phyloP scores from a whole-genome alignment of 495 filamentous ascomycete genomes.

The Aspergillus indologenus region DNA sequence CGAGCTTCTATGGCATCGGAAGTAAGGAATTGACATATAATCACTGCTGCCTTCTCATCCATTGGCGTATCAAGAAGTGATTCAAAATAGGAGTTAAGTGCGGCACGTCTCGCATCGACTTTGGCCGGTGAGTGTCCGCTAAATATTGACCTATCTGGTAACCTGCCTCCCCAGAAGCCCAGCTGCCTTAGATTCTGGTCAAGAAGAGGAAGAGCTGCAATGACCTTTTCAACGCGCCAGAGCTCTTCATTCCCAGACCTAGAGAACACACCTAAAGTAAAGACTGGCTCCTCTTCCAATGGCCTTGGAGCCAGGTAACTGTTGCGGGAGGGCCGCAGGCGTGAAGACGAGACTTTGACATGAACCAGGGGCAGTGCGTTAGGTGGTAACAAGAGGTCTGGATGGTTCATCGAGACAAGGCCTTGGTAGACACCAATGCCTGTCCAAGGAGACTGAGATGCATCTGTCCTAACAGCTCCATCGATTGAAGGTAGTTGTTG shows the following conservation, averaged over 20 bases:
- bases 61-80: constrained; percentile 76
- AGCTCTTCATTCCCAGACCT: constrained; percentile 75
- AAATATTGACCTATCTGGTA: constrained; percentile 84
- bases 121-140: constrained; percentile 92
- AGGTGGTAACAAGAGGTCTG: constrained; percentile 77
- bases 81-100: constrained; percentile 82
- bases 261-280: constrained; percentile 81
- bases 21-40: constrained; percentile 84
- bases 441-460: constrained; percentile 25
- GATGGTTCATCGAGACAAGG: constrained; percentile 77
- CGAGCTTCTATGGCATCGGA: constrained; percentile 78
- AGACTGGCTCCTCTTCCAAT: constrained; percentile 85
- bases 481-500: constrained; percentile 40
- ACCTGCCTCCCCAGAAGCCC: constrained; percentile 60
- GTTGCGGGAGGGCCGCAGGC: constrained; percentile 84
- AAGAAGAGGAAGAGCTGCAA: constrained; percentile 72
- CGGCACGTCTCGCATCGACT: constrained; percentile 79
- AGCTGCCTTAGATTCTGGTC: constrained; percentile 75
- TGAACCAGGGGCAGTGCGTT: constrained; percentile 86
- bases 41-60: constrained; percentile 73
- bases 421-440: constrained; percentile 56
- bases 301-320: constrained; percentile 69
- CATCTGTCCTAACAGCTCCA: constrained; percentile 38
- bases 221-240: constrained; percentile 92
- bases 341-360: constrained; percentile 83